Percentiles rank a stretch among this genome's conserved stretches.
phyloP scores from a whole-genome alignment of 2,329 filamentous ascomycete species.

The Aspergillus texensis region DNA sequence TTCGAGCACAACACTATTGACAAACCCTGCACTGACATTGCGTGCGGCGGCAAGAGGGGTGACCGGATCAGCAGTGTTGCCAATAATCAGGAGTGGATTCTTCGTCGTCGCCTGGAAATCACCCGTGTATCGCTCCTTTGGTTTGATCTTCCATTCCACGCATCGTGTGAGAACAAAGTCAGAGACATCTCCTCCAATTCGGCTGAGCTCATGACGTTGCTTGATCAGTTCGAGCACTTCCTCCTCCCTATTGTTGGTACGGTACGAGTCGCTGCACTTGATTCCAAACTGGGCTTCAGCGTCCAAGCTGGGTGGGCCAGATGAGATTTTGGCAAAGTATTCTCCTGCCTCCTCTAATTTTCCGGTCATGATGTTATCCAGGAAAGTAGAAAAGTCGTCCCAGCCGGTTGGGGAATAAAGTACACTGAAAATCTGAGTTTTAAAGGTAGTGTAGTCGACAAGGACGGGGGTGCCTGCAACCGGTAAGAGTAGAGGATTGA shows the following conservation, averaged over 20 bases:
- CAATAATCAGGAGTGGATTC: conserved; percentile 29
- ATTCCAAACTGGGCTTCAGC: neutral
- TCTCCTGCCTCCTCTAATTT: neutral
- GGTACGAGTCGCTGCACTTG: neutral
- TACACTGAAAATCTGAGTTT: neutral
- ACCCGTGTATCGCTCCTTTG: conserved; percentile 29
- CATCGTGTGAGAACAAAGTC: conserved; percentile 11
- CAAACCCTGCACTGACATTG: conserved; percentile 26
- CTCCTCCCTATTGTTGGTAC: neutral
- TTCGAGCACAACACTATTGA: conserved; percentile 29
- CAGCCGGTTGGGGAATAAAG: neutral
- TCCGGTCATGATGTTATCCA: neutral
- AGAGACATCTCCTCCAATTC: conserved; percentile 9
- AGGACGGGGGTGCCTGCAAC: neutral
- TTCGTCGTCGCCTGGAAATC: conserved; percentile 27
- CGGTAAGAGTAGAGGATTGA: neutral
- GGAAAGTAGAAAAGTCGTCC: neutral
- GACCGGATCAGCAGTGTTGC: conserved; percentile 27
- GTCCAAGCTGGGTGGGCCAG: neutral
- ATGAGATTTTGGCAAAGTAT: neutral
- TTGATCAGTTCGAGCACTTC: neutral
- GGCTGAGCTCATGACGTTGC: neutral
- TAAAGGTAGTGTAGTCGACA: neutral
- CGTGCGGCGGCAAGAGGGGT: conserved; percentile 28
- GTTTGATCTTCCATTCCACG: conserved; percentile 23